Percentiles rank a stretch among this genome's conserved stretches.
Evolutionary conservation across 257 asterid species (phyloP).

Genomic region (Verbena officinalis): DNA sequence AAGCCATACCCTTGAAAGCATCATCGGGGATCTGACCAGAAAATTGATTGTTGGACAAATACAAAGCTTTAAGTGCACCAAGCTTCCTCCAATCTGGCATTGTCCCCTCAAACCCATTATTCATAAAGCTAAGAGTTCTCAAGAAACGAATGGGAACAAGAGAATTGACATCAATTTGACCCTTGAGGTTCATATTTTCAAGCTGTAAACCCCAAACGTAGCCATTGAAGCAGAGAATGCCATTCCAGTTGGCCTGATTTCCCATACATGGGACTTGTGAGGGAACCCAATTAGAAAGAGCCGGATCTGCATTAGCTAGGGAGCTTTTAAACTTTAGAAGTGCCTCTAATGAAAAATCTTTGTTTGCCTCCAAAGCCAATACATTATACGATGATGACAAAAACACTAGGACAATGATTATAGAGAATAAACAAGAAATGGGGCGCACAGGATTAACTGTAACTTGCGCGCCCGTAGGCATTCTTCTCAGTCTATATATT

Average conservation of each 20-base stretch:
- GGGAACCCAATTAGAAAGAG: conserved; percentile 60
- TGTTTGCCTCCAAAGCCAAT: conserved; percentile 30
- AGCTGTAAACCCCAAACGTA: conserved; percentile 77
- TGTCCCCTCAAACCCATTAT: conserved; percentile 65
- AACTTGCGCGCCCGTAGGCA: conserved; percentile 60
- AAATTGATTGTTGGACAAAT: conserved; percentile 67
- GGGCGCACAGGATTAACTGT: conserved; percentile 51
- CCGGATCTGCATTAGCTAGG: conserved; percentile 46
- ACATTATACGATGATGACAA: not conserved
- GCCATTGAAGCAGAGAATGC: conserved; percentile 73
- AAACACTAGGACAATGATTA: not conserved
- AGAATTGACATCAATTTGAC: conserved; percentile 68
- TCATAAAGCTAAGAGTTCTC: conserved; percentile 72
- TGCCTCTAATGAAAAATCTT: conserved; percentile 29
- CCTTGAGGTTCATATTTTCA: conserved; percentile 71
- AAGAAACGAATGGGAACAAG: conserved; percentile 49
- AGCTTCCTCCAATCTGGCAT: conserved; percentile 93
- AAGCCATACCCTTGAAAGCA: conserved; percentile 69
- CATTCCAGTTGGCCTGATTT: conserved; percentile 56
- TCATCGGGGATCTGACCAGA: conserved; percentile 64
- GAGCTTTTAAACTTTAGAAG: conserved; percentile 61
- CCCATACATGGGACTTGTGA: conserved; percentile 60
- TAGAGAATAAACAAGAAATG: not conserved
- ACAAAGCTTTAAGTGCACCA: conserved; percentile 69
- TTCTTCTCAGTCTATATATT: conserved; percentile 3